phyloP scores from a whole-genome alignment of 768 basidiomycete genomes.

The Russula virescens region DNA sequence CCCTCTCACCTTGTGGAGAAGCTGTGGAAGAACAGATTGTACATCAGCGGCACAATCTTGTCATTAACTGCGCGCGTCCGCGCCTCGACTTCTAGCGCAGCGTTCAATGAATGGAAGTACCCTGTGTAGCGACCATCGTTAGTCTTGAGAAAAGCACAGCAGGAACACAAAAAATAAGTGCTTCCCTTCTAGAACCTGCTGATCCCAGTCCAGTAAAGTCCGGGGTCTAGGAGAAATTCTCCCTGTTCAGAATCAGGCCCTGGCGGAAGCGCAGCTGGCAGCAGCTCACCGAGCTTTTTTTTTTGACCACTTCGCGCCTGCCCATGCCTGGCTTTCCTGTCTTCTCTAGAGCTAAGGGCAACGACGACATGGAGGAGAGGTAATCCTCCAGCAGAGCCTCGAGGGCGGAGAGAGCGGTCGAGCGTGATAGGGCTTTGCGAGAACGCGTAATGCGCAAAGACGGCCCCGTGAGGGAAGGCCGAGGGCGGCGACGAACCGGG shows the following conservation, averaged over 20 bases:
- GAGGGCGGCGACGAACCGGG: slow-evolving; percentile 43
- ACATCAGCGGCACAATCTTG: slow-evolving; percentile 90
- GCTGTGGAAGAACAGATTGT: slow-evolving; percentile 81
- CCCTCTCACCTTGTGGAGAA: slow-evolving; percentile 16
- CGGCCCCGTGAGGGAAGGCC: slow-evolving; percentile 58
- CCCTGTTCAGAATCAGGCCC: slow-evolving; percentile 81
- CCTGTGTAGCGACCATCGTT: slow-evolving; percentile 39
- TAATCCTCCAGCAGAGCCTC: slow-evolving; percentile 81
- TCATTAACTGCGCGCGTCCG: slow-evolving; percentile 81
- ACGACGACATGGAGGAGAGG: slow-evolving; percentile 70
- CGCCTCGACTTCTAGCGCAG: slow-evolving; percentile 80
- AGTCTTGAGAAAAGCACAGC: not conserved
- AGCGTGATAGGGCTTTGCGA: slow-evolving; percentile 91
- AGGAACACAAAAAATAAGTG: not conserved
- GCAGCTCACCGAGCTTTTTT: slow-evolving; percentile 85
- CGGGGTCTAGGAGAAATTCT: slow-evolving; percentile 83
- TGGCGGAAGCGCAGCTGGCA: slow-evolving; percentile 94
- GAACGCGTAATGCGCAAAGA: slow-evolving; percentile 84
- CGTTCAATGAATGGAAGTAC: slow-evolving; percentile 79
- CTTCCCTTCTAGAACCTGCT: slow-evolving; percentile 82
- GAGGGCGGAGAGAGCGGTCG: slow-evolving; percentile 81
- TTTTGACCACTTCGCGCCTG: slow-evolving; percentile 80
- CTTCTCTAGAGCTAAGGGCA: slow-evolving; percentile 69
- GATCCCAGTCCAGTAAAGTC: slow-evolving; percentile 96
- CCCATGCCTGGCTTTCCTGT: slow-evolving; percentile 83